Percentiles rank a stretch among this genome's conserved stretches.
phyloP scores from a whole-genome alignment of 225 moss, liverwort and hornwort genomes.

The Pseudisothecium myosuroides region DNA sequence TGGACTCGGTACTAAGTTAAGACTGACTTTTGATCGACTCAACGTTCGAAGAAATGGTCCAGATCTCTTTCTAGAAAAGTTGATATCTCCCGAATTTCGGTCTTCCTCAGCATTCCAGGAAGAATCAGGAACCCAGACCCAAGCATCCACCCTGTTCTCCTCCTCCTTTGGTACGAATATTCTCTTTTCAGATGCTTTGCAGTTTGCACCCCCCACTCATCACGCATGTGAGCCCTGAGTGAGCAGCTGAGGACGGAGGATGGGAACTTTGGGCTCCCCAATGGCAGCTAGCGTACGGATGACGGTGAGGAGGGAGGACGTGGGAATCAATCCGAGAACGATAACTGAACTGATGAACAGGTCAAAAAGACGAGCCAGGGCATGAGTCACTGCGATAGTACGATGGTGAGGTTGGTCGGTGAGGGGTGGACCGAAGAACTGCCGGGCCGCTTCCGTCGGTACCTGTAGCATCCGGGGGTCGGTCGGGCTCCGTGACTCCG shows the following conservation, averaged over 20 bases:
- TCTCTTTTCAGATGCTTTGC: neutral
- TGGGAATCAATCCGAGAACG: neutral
- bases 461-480: neutral
- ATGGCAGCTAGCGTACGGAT: neutral
- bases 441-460: neutral
- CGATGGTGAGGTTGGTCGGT: slow-evolving; percentile 3
- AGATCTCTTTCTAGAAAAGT: neutral
- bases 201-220: neutral
- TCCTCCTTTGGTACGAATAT: neutral
- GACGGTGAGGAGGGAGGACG: neutral
- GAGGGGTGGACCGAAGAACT: neutral
- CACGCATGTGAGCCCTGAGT: neutral
- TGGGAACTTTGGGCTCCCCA: neutral
- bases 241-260: neutral
- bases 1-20: neutral
- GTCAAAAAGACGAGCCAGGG: neutral
- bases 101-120: neutral
- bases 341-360: neutral
- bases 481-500: neutral
- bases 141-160: neutral
- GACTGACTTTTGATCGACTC: neutral
- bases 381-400: neutral
- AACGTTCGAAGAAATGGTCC: neutral
- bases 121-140: neutral
- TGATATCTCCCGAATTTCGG: neutral